Base-by-base conservation (phyloP, 2,329 filamentous ascomycete species). In the Rhynchosporium agropyri region DNA sequence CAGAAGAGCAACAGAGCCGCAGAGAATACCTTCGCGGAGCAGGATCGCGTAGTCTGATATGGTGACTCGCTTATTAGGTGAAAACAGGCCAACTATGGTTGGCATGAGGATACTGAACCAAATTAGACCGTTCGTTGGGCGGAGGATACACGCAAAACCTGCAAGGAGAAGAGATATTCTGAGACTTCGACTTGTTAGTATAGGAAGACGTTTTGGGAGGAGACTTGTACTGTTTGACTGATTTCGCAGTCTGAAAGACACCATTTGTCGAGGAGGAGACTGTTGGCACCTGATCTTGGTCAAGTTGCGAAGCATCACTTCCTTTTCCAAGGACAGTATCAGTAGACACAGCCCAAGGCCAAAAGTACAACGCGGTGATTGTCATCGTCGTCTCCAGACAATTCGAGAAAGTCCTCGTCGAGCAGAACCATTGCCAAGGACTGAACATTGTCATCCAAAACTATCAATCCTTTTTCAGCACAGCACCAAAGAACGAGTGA, bases 391-490 rank as follows among this genome's bases (percentile, higher is more conserved):
- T 92, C 79, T 99, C 95, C 4, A 98, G 80, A 58, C 89, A 95
- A 77, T 99, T 99, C 60, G 94, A 97, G 73, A 99, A 89, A 0
- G 95, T 97, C 53, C 95, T 85, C 0, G 92, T 94, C 1, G 92
- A 95, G 77, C 89, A 95, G 77, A 95, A 98, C 91, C 91, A 98
- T 75, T 97, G 92, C 92, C 95, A 99, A 6, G 95, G 91, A 76
- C 87, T 96, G 71, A 87, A 79, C 49, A 90, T 76, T 3, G 87
- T 88, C 77, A 95, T 82, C 63, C 84, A 82, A 51, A 96, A 80
- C 88, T 92, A 75, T 31, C 4, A 31, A 26, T 6, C 9, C 33
- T 10, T 5, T 28, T 36, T 69, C 42, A 68, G 60, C 29, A 31
- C 28, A 20, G 4, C 5, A 10, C 13, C 45, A n/a, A 20, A 20